A percentile compares a stretch with the other conserved stretches of the same genome.
Conservation (phyloP, 176 grass and related monocot genomes). For the Lolium multiflorum region DNA sequence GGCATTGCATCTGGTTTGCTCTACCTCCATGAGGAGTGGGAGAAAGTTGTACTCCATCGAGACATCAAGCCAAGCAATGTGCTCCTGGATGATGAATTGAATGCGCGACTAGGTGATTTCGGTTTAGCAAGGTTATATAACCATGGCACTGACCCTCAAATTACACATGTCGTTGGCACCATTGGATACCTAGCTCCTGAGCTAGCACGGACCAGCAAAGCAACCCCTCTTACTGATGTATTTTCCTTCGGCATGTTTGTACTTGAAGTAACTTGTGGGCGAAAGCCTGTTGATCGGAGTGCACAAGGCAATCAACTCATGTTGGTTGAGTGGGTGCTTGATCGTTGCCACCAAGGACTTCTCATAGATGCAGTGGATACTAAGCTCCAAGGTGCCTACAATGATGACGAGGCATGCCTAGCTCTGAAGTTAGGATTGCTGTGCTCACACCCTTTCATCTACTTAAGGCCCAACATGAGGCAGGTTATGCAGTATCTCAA, state of each 20-base stretch:
- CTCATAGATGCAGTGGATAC: neutral
- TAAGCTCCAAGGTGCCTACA: neutral
- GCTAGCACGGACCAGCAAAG: neutral
- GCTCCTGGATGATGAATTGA: neutral
- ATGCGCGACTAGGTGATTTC: conserved; percentile 31
- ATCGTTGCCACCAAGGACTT: too few species aligned
- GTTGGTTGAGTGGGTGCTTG: too few species aligned
- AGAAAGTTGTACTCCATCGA: conserved; percentile 37
- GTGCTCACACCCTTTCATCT: too few species aligned
- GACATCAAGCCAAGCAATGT: neutral
- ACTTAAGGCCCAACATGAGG: too few species aligned
- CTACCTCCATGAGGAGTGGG: conserved; percentile 51
- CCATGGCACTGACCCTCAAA: conserved; percentile 41
- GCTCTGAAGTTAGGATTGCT: too few species aligned
- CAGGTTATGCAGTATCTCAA: too few species aligned
- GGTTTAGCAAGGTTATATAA: conserved; percentile 47
- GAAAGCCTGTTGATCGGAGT: neutral
- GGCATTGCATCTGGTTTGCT: conserved; percentile 34
- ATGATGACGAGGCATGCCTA: too few species aligned
- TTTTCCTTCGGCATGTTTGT: conserved; percentile 45
- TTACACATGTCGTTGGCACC: conserved; percentile 38
- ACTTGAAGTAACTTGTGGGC: conserved; percentile 35
- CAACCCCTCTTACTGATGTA: conserved; percentile 38
- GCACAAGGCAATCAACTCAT: too few species aligned
- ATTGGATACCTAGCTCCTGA: neutral